Evolutionary conservation across 225 moss, liverwort and hornwort species (phyloP).

Genomic region (Thuidium tamariscinum): DNA sequence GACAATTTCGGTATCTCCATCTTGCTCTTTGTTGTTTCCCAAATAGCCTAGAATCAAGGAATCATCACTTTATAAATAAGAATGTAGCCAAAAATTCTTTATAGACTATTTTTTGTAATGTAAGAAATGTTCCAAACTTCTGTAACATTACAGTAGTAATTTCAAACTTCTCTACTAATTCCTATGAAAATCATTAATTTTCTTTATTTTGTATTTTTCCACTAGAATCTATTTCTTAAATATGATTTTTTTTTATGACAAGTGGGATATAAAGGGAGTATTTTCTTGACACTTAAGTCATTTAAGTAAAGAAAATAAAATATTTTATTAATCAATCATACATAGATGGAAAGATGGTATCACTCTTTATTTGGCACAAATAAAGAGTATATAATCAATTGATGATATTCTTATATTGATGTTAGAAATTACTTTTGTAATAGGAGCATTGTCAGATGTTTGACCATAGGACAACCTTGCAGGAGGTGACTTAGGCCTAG

Average conservation of each 20-base stretch:
- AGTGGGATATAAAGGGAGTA: neutral
- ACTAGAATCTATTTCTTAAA: neutral
- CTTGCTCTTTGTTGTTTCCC: neutral
- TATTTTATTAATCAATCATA: neutral
- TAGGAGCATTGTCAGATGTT: neutral
- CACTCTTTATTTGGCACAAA: neutral
- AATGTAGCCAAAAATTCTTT: neutral
- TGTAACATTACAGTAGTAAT: neutral
- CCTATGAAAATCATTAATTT: neutral
- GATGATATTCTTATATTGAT: neutral
- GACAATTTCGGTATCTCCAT: neutral
- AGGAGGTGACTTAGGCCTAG: neutral
- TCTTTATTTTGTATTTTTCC: neutral
- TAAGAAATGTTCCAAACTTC: neutral
- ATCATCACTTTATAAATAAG: neutral
- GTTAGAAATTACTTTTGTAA: neutral
- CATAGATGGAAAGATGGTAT: neutral
- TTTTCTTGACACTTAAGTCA: neutral
- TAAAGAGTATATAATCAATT: neutral
- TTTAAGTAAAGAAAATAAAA: neutral
- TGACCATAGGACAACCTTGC: neutral
- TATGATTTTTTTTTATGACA: neutral
- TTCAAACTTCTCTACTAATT: neutral
- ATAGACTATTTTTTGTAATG: neutral
- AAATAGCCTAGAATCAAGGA: neutral